phyloP scores from a whole-genome alignment of 768 basidiomycete species.

The Neoboletus brunneissimus region DNA sequence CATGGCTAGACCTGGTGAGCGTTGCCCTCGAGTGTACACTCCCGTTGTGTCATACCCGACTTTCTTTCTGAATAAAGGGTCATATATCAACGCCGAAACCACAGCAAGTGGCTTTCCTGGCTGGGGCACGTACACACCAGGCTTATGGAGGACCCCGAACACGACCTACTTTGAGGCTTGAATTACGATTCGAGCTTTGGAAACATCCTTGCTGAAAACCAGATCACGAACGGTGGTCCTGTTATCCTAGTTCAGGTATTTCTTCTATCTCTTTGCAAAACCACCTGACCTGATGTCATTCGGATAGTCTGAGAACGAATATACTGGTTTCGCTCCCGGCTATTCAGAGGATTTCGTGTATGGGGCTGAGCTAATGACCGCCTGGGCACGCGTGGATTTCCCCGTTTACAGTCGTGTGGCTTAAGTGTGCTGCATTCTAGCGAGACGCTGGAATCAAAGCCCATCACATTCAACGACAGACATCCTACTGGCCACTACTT shows the following conservation, averaged over 20 bases:
- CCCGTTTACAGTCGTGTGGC: not conserved
- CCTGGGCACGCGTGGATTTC: conserved; percentile 17
- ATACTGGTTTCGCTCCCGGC: conserved; percentile 36
- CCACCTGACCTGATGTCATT: not conserved
- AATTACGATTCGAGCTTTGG: conserved; percentile 53
- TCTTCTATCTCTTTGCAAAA: conserved; percentile 32
- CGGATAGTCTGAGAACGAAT: conserved; percentile 54
- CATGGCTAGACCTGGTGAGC: conserved; percentile 26
- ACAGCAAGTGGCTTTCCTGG: conserved; percentile 50
- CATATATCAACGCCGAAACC: conserved; percentile 30
- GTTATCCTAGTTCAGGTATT: conserved; percentile 37
- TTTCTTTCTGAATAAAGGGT: conserved; percentile 5
- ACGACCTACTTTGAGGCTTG: conserved; percentile 48
- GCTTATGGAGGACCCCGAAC: conserved; percentile 48
- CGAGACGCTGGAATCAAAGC: conserved; percentile 43
- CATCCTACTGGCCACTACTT: conserved; percentile 45
- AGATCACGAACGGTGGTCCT: conserved; percentile 60
- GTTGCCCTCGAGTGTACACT: not conserved
- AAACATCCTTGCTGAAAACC: conserved; percentile 49
- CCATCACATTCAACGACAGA: conserved; percentile 47
- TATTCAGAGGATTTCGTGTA: conserved; percentile 42
- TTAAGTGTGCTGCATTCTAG: conserved; percentile 25
- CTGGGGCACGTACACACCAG: conserved; percentile 55
- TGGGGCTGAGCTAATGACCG: conserved; percentile 36
- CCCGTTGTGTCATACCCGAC: not conserved